A percentile compares a stretch with the other conserved stretches of the same genome.
These are phyloP conservation scores for Yamadazyma olivae DNA, from an alignment of 805 yeast species.

Conservation along the genomic window DNA sequence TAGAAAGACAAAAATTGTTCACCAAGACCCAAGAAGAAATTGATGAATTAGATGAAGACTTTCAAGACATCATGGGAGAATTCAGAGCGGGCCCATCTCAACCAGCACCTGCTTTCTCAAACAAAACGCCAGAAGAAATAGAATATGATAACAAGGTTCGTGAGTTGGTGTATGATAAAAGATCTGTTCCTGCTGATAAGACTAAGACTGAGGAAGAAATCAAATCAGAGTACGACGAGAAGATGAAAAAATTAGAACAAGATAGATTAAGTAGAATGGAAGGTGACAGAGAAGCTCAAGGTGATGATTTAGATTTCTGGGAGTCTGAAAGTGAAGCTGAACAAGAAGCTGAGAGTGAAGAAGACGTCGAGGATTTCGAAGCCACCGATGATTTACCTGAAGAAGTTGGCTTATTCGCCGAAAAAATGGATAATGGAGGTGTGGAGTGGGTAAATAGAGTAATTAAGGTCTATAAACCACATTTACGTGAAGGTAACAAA, in stretches of 20 bases:
- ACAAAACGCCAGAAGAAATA: constrained; percentile 38
- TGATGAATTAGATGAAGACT: constrained; percentile 67
- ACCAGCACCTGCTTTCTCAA: constrained; percentile 20
- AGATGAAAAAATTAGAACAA: constrained; percentile 58
- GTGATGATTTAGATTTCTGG: constrained; percentile 78
- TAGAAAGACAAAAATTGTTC: constrained; percentile 68
- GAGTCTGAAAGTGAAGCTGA: constrained; percentile 44
- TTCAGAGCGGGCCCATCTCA: constrained; percentile 20
- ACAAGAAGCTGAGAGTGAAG: constrained; percentile 31
- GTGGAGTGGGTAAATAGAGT: constrained; percentile 53
- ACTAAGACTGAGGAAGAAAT: constrained; percentile 77
- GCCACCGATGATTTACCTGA: constrained; percentile 22
- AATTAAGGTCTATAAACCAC: constrained; percentile 65
- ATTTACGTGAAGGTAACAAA: constrained; percentile 78
- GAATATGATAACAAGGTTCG: constrained; percentile 67
- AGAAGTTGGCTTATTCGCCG: constrained; percentile 27
- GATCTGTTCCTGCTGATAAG: constrained; percentile 79
- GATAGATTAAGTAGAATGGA: constrained; percentile 74
- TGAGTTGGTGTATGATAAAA: constrained; percentile 64
- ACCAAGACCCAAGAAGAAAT: constrained; percentile 59
- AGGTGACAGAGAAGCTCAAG: constrained; percentile 57
- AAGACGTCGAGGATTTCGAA: constrained; percentile 14
- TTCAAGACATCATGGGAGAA: constrained; percentile 65
- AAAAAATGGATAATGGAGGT: constrained; percentile 24
- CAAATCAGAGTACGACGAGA: constrained; percentile 56